phyloP scores from a whole-genome alignment of 2,329 filamentous ascomycete species.

The Microdochium nivale region DNA sequence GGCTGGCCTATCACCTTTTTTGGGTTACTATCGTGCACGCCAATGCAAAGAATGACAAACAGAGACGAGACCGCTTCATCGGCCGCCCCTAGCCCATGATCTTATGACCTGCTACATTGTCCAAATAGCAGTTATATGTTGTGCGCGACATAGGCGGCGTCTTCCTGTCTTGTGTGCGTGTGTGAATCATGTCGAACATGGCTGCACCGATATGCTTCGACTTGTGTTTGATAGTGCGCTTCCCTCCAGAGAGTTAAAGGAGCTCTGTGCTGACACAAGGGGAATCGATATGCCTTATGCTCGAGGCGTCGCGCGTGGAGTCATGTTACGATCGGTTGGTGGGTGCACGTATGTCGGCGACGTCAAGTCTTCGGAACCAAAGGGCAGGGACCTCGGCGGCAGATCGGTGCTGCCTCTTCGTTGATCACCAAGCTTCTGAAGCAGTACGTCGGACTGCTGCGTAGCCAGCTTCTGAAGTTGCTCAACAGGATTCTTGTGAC shows the following conservation, averaged over 20 bases:
- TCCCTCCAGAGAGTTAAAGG: too few species aligned
- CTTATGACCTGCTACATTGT: too few species aligned
- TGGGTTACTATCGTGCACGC: too few species aligned
- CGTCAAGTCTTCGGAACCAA: slow-evolving; percentile 38
- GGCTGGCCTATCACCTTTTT: too few species aligned
- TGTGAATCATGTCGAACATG: neutral
- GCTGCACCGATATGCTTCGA: too few species aligned
- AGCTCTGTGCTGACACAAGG: neutral
- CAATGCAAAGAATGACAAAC: too few species aligned
- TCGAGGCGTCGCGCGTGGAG: neutral
- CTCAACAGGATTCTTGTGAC: slow-evolving; percentile 57
- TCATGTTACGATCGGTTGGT: neutral
- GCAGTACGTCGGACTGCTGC: slow-evolving; percentile 55
- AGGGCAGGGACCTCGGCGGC: slow-evolving; percentile 40
- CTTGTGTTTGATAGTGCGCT: neutral
- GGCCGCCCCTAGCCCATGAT: too few species aligned
- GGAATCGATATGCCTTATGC: neutral
- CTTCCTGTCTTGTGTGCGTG: too few species aligned
- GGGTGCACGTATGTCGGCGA: slow-evolving; percentile 36
- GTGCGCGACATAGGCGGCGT: too few species aligned
- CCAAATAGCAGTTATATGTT: too few species aligned
- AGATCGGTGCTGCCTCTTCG: slow-evolving; percentile 29
- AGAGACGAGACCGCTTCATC: too few species aligned
- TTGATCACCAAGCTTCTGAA: slow-evolving; percentile 38
- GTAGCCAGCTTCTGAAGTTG: slow-evolving; percentile 63